Percentiles rank a stretch among this genome's conserved stretches.
Conservation (phyloP, 805 yeast species). For the Kuraishia floccosa region DNA sequence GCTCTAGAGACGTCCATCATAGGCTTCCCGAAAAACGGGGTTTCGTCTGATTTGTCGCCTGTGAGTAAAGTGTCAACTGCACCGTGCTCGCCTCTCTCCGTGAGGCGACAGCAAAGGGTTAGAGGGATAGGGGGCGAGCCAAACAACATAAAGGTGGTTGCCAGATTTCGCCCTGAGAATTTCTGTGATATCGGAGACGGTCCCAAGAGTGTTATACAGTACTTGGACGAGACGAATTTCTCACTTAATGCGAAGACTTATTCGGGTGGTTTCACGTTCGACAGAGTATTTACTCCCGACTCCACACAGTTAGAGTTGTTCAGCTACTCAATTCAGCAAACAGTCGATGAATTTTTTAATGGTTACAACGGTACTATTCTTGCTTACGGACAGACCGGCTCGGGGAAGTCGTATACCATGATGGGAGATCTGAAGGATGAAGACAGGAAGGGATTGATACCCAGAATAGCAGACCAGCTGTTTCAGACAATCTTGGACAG, state of each 20-base stretch:
- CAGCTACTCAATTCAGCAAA: constrained; percentile 43
- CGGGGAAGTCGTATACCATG: constrained; percentile 83
- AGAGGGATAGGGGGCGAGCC: too few relatives aligned
- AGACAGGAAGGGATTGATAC: constrained; percentile 49
- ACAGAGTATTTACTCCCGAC: constrained; percentile 43
- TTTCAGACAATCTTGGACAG: constrained; percentile 41
- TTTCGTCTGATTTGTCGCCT: too few relatives aligned
- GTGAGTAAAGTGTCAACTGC: too few relatives aligned
- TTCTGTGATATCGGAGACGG: constrained; percentile 8
- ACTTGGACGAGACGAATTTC: constrained; percentile 3
- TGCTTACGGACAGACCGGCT: constrained; percentile 76
- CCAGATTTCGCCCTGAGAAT: constrained; percentile 56
- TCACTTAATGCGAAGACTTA: neutral
- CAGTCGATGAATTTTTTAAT: constrained; percentile 56
- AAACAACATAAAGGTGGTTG: constrained; percentile 52
- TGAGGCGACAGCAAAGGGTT: too few relatives aligned
- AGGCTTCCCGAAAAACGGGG: too few relatives aligned
- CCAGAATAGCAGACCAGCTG: constrained; percentile 56
- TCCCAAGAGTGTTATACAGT: constrained; percentile 6
- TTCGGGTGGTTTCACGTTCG: constrained; percentile 38
- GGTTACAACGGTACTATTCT: constrained; percentile 36
- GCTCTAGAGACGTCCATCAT: too few relatives aligned
- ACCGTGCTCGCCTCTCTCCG: too few relatives aligned
- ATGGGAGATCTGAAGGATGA: constrained; percentile 36
- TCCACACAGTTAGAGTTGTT: constrained; percentile 49